Base-by-base conservation (phyloP, 257 asterid genomes). In the Capsicum baccatum region DNA sequence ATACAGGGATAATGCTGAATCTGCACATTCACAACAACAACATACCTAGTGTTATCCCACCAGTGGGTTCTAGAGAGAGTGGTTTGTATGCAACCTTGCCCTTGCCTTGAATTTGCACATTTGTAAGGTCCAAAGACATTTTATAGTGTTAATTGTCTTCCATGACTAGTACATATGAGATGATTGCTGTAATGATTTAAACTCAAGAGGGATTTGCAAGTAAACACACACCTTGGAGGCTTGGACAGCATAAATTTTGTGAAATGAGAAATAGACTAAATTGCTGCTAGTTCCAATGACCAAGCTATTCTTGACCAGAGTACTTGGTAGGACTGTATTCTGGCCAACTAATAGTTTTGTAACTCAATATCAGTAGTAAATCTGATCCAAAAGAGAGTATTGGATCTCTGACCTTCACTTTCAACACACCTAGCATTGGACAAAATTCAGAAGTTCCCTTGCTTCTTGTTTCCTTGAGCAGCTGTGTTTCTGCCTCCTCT, bases 371-470 rank as follows among this genome's bases (percentile, higher is more conserved):
- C 73, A 66, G 39, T 66, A 2, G 73, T 33, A 66, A 66, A 66
- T 66, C 73, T 37, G 10, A 66, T 66, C 48, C 48, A 33, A 33
- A 13, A 66, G 42, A 12, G 48, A 11, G 8, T 26, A 26, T 26
- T 64, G 70, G 64, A 59, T 42, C 16, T 16, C 9, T 64, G 71
- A 64, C 71, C 44, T 64, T 64, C 71, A 64, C 71, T 64, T 64
- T 12, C 47, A 6, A 64, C n/a, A 3, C 71, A 33, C 47, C n/a
- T 64, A 66, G n/a, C 33, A 33, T 66, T 66, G 73, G 73, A 66
- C 9, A 9, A 66, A 66, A 66, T 33, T 33, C 3, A 33, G 6
- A 66, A 33, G 73, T 66, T 66, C 17, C 42, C 17, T 62, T 62
- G 15, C 44, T 64, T 64, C 44, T 64, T 26, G 71, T 64, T 64